Evolutionary conservation across 2,329 filamentous ascomycete genomes (phyloP).

Genomic region (Ramularia collo-cygni): DNA sequence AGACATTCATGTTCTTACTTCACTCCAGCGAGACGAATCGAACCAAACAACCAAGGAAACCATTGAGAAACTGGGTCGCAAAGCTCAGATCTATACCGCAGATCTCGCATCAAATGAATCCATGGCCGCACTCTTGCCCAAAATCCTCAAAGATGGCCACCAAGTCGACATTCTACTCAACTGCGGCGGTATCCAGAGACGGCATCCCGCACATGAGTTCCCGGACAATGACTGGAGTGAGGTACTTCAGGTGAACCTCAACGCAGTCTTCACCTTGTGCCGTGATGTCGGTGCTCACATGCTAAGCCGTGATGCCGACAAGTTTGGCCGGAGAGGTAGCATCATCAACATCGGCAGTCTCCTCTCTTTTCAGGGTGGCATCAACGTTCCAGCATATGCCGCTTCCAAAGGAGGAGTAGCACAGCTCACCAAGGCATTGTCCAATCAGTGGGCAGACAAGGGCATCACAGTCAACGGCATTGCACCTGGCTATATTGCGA

Average conservation of each 20-base stretch:
- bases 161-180: conserved; percentile 74
- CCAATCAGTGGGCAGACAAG: conserved; percentile 77
- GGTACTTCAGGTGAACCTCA: conserved; percentile 82
- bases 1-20: neutral
- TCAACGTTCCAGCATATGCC: conserved; percentile 83
- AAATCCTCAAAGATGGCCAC: conserved; percentile 53
- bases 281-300: conserved; percentile 75
- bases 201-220: conserved; percentile 69
- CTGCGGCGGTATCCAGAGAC: conserved; percentile 77
- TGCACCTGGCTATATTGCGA: conserved; percentile 82
- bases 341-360: conserved; percentile 84
- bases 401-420: conserved; percentile 78
- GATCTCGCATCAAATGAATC: conserved; percentile 59
- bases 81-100: conserved; percentile 59
- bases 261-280: conserved; percentile 68
- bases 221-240: conserved; percentile 71
- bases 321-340: conserved; percentile 54
- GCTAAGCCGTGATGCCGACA: conserved; percentile 48
- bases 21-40: conserved; percentile 46
- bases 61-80: conserved; percentile 60
- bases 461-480: conserved; percentile 83
- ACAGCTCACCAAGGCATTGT: conserved; percentile 76
- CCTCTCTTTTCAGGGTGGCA: conserved; percentile 75
- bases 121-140: conserved; percentile 55
- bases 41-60: conserved; percentile 52